These are phyloP conservation scores for Colletotrichum sp. DNA, from an alignment of 2,329 filamentous ascomycete species.

Conservation along the genomic window DNA sequence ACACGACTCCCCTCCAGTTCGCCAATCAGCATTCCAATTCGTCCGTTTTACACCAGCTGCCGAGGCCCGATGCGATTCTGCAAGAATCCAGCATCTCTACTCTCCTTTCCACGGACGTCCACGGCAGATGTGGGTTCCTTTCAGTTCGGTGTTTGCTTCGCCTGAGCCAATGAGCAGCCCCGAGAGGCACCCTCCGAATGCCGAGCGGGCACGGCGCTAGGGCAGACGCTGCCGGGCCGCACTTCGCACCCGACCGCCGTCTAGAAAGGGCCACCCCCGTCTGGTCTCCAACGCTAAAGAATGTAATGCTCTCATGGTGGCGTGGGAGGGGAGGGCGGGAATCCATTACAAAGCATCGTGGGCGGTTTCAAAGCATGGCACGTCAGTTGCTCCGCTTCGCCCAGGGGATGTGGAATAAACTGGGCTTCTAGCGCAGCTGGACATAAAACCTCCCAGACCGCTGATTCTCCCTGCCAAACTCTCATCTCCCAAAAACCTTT, in stretches of 20 bases:
- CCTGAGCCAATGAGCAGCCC: not conserved
- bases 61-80: not conserved
- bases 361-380: not conserved
- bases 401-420: not conserved
- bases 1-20: not conserved
- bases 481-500: too few species aligned
- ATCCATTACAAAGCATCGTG: not conserved
- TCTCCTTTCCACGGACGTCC: not conserved
- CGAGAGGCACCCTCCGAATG: not conserved
- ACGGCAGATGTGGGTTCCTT: not conserved
- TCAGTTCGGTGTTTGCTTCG: not conserved
- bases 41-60: not conserved
- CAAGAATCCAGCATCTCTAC: not conserved
- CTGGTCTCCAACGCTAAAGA: not conserved
- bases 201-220: not conserved
- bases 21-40: not conserved
- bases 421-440: not conserved
- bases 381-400: not conserved
- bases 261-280: not conserved
- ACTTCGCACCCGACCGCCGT: not conserved
- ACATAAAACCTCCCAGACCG: not conserved
- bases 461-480: not conserved
- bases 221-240: not conserved
- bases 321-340: not conserved
- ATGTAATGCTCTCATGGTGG: not conserved